phyloP scores from a whole-genome alignment of 2,329 filamentous ascomycete genomes.

The Fusarium pseudocircinatum region DNA sequence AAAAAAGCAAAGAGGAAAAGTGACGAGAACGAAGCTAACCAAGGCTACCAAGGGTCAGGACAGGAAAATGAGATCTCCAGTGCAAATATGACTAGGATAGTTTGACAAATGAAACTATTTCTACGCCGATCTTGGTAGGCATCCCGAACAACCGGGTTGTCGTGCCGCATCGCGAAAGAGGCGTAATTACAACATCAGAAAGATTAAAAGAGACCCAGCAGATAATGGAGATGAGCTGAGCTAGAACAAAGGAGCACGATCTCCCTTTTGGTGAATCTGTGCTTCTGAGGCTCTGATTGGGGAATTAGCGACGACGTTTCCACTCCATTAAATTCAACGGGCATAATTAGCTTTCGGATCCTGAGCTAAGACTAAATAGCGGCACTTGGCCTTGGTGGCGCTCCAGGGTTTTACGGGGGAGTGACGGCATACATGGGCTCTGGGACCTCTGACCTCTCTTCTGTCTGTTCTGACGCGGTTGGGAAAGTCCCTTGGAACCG shows the following conservation, averaged over 20 bases:
- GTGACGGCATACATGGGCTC: conserved; percentile 39
- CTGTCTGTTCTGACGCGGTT: background rate
- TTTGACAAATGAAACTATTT: background rate
- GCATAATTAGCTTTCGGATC: conserved; percentile 7
- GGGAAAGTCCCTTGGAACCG: background rate
- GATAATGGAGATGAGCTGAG: conserved; percentile 3
- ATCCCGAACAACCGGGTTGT: conserved; percentile 22
- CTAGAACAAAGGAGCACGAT: conserved; percentile 8
- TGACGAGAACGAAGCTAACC: conserved; percentile 7
- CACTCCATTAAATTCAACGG: conserved; percentile 1
- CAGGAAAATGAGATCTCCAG: conserved; percentile 35
- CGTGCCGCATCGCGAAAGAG: background rate
- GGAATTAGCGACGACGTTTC: background rate
- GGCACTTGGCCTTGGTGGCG: conserved; percentile 34
- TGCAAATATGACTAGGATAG: conserved; percentile 12
- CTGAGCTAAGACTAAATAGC: conserved; percentile 28
- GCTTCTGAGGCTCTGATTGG: background rate
- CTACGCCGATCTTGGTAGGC: conserved; percentile 17
- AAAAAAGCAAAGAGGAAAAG: conserved; percentile 11
- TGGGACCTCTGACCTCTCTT: no score
- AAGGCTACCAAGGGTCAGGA: conserved; percentile 13
- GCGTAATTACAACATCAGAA: conserved; percentile 10
- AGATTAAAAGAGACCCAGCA: background rate
- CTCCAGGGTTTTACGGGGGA: conserved; percentile 26
- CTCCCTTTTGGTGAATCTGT: conserved; percentile 11